Evolutionary conservation across 257 asterid species (phyloP).

Genomic region (Striga asiatica): DNA sequence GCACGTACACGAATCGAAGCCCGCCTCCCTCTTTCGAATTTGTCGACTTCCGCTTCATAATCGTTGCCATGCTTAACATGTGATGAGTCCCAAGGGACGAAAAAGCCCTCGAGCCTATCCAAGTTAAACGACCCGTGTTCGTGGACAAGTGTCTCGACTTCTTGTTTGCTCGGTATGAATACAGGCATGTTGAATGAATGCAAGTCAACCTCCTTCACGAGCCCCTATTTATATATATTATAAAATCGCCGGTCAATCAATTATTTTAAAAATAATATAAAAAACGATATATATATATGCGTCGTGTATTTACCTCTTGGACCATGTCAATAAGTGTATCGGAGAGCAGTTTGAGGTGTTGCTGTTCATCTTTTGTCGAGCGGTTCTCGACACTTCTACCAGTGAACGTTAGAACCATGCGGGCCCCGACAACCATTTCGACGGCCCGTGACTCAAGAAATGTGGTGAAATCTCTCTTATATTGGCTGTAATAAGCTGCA

Average conservation of each 20-base stretch:
- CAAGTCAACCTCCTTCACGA: conserved; percentile 2
- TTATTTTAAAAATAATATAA: neutral
- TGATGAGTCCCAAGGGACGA: neutral
- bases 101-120: neutral
- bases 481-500: conserved; percentile 22
- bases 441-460: conserved; percentile 19
- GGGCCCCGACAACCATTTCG: conserved; percentile 26
- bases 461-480: conserved; percentile 19
- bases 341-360: conserved; percentile 1
- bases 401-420: conserved; percentile 18
- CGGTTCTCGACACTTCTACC: conserved; percentile 27
- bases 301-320: conserved; percentile 14
- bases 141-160: neutral
- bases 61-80: neutral
- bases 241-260: too few species aligned
- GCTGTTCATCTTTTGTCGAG: neutral
- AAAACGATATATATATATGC: too few species aligned
- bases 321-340: conserved; percentile 21
- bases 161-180: neutral
- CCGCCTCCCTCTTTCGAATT: too few species aligned
- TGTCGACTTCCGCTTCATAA: neutral
- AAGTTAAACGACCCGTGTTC: conserved; percentile 9
- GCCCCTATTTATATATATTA: neutral
- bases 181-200: conserved; percentile 15
- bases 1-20: neutral